These are phyloP conservation scores for Schizosaccharomyces japonicus DNA, from an alignment of 805 yeast genomes.

Conservation along the genomic window DNA sequence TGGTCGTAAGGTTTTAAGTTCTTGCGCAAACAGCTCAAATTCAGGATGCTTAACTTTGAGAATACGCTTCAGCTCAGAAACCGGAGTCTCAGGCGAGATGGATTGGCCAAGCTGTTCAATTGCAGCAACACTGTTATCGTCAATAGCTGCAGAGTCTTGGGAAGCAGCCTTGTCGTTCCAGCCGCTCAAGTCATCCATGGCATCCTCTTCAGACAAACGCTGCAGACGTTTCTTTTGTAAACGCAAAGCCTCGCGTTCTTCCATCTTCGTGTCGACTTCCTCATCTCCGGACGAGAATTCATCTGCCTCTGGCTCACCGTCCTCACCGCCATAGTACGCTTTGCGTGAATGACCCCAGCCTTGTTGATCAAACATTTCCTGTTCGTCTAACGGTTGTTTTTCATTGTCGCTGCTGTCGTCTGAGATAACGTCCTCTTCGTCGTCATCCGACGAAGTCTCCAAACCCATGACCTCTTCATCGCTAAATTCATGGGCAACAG, in stretches of 20 bases:
- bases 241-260: constrained; percentile 71
- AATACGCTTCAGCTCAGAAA: constrained; percentile 26
- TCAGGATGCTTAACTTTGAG: constrained; percentile 57
- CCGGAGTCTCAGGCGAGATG: constrained; percentile 23
- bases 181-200: constrained; percentile 48
- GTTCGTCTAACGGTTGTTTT: constrained; percentile 6
- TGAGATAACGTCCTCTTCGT: constrained; percentile 28
- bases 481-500: constrained; percentile 18
- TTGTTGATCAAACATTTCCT: constrained; percentile 13
- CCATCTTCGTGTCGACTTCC: constrained; percentile 49
- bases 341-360: constrained; percentile 20
- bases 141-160: constrained; percentile 24
- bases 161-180: constrained; percentile 31
- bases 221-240: constrained; percentile 60
- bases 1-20: constrained; percentile 18
- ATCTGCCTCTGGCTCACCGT: not conserved
- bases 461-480: constrained; percentile 33
- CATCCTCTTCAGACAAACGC: constrained; percentile 53
- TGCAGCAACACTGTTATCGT: constrained; percentile 10
- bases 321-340: constrained; percentile 14
- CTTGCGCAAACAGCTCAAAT: constrained; percentile 50
- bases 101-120: constrained; percentile 18
- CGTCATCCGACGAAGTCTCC: constrained; percentile 18
- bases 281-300: constrained; percentile 22
- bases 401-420: constrained; percentile 26